Evolutionary conservation across 352 stramenopile species (phyloP), one percentile per base, ranked within the genome.

Genomic region (Pythium phragmitis): DNA sequence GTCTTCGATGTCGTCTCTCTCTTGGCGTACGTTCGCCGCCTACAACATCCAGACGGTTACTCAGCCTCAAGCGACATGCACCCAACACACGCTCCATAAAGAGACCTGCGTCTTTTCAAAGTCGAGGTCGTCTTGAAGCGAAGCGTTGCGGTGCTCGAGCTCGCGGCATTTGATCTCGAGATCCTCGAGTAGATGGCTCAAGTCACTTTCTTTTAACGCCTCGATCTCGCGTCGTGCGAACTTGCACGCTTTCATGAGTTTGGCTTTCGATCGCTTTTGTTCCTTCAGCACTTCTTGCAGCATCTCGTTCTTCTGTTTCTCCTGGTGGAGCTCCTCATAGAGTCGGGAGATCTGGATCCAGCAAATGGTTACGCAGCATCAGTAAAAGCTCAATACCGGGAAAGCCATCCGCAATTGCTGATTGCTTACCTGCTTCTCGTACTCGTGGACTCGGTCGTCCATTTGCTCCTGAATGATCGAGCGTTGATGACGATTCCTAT

Each of bases 201-300:
- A 53, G 21, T 82, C 82, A 36, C 76, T 90, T 54, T 86, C 74
- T 68, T 85, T 79, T 37, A 88, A 34, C 23, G 68, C 73, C 47
- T 91, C 79, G 42, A 93, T 74, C 41, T 90, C 75, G 46, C 80
- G 70, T 37, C 81, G 87, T 6, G 75, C 71, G 26, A 76, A 69
- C 58, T 89, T 91, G 65, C 81, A 90, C 23, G 79, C 82, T 42
- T 89, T 90, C 71, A 91, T 79, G 5, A 87, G 68, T 58, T 93
- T 93, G 0, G 65, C 23, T 43, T 89, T 93, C n/a, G 76, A 60
- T 33, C 77, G 68, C 48, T 93, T 91, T 39, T 91, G 80, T 28
- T 91, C 79, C 4, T 75, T 75, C 4, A 93, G 67, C 30, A 81
- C 88, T 47, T 85, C 80, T 30, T 36, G 73, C 41, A 93, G 60